phyloP scores from a whole-genome alignment of 108 stramenopile species.

The Fistulifera pelliculosa region DNA sequence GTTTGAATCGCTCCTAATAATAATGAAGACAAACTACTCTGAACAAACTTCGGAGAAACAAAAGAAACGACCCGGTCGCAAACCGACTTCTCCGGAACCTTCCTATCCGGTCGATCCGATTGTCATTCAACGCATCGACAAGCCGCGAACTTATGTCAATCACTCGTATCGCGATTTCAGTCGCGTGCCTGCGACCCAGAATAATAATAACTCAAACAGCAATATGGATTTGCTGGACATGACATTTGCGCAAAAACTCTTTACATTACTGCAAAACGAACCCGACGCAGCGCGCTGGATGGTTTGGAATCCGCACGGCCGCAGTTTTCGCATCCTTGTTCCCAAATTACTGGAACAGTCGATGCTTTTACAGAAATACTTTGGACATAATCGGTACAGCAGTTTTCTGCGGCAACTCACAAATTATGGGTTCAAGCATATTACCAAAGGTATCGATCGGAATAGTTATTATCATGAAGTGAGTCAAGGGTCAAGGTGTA shows the following conservation, averaged over 20 bases:
- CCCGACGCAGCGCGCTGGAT: slow-evolving; percentile 8
- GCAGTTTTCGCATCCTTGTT: slow-evolving; percentile 49
- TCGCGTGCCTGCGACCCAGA: background rate
- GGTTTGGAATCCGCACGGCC: slow-evolving; percentile 63
- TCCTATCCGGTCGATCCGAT: too few species aligned
- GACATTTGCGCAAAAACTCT: slow-evolving; percentile 16
- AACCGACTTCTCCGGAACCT: too few species aligned
- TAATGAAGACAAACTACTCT: too few species aligned
- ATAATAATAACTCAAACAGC: background rate
- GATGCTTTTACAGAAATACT: slow-evolving; percentile 22
- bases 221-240: background rate
- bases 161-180: background rate
- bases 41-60: too few species aligned
- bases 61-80: too few species aligned
- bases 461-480: slow-evolving; percentile 52
- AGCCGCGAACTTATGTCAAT: background rate
- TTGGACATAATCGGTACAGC: slow-evolving; percentile 68
- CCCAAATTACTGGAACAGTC: slow-evolving; percentile 17
- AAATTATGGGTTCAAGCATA: slow-evolving; percentile 28
- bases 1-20: too few species aligned
- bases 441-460: slow-evolving; percentile 33
- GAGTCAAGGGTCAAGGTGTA: too few species aligned
- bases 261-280: slow-evolving; percentile 3
- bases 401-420: slow-evolving; percentile 74
- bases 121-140: too few species aligned